phyloP scores from a whole-genome alignment of 805 yeast species.

The Saturnispora halmiae region DNA sequence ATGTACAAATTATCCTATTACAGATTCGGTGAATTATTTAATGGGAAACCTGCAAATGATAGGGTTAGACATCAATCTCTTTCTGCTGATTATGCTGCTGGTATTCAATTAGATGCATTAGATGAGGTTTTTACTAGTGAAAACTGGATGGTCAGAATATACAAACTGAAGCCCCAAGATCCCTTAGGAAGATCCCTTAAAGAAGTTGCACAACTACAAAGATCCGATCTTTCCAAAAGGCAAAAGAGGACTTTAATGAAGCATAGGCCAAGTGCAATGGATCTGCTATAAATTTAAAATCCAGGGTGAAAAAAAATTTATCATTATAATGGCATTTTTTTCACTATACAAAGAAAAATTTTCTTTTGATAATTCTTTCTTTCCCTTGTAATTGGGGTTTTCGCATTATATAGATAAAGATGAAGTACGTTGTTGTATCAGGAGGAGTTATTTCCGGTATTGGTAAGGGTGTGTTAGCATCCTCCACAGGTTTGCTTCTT shows the following conservation, averaged over 20 bases:
- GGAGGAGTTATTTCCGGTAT: slow-evolving; percentile 99
- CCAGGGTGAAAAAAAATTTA: too few species aligned
- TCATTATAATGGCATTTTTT: too few species aligned
- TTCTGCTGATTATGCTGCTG: slow-evolving; percentile 22
- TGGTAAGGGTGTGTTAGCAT: slow-evolving; percentile 97
- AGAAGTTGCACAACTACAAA: slow-evolving; percentile 47
- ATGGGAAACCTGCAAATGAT: slow-evolving; percentile 58
- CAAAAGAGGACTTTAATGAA: slow-evolving; percentile 22
- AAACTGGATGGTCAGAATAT: slow-evolving; percentile 94
- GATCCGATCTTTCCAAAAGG: slow-evolving; percentile 21
- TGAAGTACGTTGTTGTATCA: slow-evolving; percentile 99
- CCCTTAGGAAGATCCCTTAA: slow-evolving; percentile 71
- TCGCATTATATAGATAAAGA: slow-evolving; percentile 24
- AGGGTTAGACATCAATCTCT: slow-evolving; percentile 76
- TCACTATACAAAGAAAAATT: background rate
- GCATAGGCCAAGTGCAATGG: slow-evolving; percentile 24
- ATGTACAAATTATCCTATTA: slow-evolving; percentile 94
- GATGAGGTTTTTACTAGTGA: slow-evolving; percentile 95
- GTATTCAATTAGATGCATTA: slow-evolving; percentile 59
- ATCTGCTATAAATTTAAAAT: slow-evolving; percentile 13
- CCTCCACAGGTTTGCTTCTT: slow-evolving; percentile 90
- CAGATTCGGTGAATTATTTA: slow-evolving; percentile 66
- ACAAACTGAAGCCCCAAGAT: slow-evolving; percentile 84
- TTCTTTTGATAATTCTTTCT: slow-evolving; percentile 7
- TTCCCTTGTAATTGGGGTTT: slow-evolving; percentile 14